Evolutionary conservation across 2,329 filamentous ascomycete species (phyloP), one percentile per base, ranked within the genome.

Genomic region (Fonsecaea monophora): DNA sequence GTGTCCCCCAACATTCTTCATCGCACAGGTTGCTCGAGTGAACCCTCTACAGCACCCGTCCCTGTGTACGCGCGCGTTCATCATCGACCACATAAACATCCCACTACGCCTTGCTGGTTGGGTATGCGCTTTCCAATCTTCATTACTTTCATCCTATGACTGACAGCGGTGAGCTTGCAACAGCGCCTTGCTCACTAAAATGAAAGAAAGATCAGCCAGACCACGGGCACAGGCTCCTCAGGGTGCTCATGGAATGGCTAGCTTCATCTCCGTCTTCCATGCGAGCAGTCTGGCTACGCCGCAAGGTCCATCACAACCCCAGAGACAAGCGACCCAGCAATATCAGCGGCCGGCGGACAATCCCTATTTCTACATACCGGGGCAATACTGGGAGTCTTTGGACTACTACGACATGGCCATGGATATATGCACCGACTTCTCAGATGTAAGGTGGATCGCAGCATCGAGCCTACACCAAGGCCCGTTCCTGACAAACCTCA

Each of bases 351-450:
- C 59, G 12, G 48, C 34, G 13, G 55, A n/a, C 25, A 63, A 34
- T 48, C 25, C 59, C 2, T 65, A 68, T 55, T 60, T 37, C 40
- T 65, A 68, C 53, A 58, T 58, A 42, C 61, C 65, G 8, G 50
- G 62, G 1, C 66, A 65, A 9, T 63, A 65, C 62, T 68, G 62
- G 66, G 58, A 65, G 53, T 53, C 62, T 37, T 18, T 68, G 38
- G 66, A 60, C 48, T 65, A 62, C 59, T 64, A 64, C 50, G 62
- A 60, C 35, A 62, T 68, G 62, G 42, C 54, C 30, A 56, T 62
- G 58, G 62, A 65, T 21, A 59, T 65, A 13, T 61, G 54, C 42
- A 54, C 58, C 37, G 62, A 62, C 32, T 30, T 56, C n/a, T 56
- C 48, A 25, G 54, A 65, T 57, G 66, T 68, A 60, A 60, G 53